These are phyloP conservation scores for Persicaria maculosa DNA, from an alignment of 148 eudicot genomes.

Conservation along the genomic window DNA sequence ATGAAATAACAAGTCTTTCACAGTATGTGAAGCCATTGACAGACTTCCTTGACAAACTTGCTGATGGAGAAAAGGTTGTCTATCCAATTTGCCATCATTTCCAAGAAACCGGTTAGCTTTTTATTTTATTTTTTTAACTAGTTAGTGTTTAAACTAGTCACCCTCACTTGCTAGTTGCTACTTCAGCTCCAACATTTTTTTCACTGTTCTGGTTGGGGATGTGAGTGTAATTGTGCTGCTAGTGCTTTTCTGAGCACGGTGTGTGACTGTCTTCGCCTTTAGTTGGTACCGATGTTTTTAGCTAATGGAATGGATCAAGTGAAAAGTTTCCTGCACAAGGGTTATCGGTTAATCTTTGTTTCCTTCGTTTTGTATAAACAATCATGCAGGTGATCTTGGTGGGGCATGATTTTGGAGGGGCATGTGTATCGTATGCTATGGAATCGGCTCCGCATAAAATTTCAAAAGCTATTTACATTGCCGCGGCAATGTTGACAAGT, in stretches of 20 bases:
- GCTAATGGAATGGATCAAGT: background rate
- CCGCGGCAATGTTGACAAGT: slow-evolving; percentile 66
- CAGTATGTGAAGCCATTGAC: slow-evolving; percentile 82
- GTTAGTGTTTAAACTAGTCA: background rate
- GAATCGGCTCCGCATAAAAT: slow-evolving; percentile 53
- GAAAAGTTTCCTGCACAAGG: background rate
- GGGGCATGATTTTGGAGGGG: slow-evolving; percentile 94
- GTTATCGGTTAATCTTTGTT: background rate
- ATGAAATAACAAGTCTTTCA: slow-evolving; percentile 62
- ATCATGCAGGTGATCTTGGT: slow-evolving; percentile 75
- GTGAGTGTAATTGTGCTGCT: background rate
- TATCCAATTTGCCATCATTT: background rate
- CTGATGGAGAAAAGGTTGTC: slow-evolving; percentile 65
- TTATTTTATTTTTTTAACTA: background rate
- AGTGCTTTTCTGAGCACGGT: background rate
- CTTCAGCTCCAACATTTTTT: background rate
- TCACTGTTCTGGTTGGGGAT: background rate
- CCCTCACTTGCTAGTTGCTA: background rate
- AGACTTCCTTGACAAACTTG: slow-evolving; percentile 61
- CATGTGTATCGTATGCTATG: slow-evolving; percentile 86
- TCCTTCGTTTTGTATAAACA: background rate
- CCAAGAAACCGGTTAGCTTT: background rate
- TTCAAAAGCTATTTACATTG: slow-evolving; percentile 70
- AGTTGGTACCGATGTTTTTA: background rate
- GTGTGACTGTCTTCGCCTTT: background rate